Conservation (phyloP, 306 rosid species). For the Medicago ruthenica region DNA sequence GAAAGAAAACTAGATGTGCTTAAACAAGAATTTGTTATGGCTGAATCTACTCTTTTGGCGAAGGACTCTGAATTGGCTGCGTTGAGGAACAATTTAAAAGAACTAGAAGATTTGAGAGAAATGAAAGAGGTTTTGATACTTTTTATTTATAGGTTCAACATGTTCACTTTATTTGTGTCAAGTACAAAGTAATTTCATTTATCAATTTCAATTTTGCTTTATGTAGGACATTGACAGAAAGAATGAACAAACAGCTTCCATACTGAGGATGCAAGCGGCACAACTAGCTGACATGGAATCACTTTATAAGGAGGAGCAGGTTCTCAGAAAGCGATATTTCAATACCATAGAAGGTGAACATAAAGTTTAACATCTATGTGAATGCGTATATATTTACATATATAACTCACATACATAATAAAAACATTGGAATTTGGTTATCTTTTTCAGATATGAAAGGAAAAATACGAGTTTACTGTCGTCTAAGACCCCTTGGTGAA, state of each 20-base stretch:
- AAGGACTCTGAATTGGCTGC: constrained; percentile 71
- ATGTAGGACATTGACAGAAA: constrained; percentile 94
- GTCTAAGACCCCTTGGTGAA: constrained; percentile 78
- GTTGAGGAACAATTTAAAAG: constrained; percentile 70
- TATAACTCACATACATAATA: constrained; percentile 15
- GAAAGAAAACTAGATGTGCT: constrained; percentile 67
- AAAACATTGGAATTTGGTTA: constrained; percentile 20
- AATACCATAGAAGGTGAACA: constrained; percentile 84
- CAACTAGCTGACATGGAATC: constrained; percentile 90
- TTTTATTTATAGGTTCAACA: constrained; percentile 5
- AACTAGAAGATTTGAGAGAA: constrained; percentile 92
- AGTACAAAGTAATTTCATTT: constrained; percentile 7
- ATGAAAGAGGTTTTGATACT: constrained; percentile 84
- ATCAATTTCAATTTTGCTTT: constrained; percentile 32
- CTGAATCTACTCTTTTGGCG: constrained; percentile 63
- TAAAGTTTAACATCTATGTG: neutral
- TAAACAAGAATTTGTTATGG: constrained; percentile 61
- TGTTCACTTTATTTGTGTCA: constrained; percentile 17
- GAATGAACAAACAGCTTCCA: constrained; percentile 88
- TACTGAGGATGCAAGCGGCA: constrained; percentile 92
- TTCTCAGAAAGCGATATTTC: constrained; percentile 89
- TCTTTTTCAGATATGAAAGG: constrained; percentile 94
- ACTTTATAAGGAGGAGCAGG: constrained; percentile 93
- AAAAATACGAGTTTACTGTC: constrained; percentile 91
- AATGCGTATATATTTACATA: constrained; percentile 22